Evolutionary conservation across 2,329 filamentous ascomycete genomes (phyloP).

Genomic region (Fusarium siculi): DNA sequence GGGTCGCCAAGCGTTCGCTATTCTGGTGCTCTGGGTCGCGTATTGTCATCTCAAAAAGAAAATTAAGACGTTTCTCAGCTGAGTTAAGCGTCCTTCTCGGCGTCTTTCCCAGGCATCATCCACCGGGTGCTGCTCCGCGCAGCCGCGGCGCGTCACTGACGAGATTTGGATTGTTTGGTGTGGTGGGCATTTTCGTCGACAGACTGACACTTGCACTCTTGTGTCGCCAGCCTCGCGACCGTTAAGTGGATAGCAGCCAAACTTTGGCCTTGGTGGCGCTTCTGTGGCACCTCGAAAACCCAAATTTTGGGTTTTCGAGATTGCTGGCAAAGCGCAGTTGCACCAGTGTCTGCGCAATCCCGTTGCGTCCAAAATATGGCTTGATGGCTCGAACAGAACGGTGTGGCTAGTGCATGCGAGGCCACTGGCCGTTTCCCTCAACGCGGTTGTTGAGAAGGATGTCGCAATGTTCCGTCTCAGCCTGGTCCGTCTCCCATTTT

Average conservation of each 20-base stretch:
- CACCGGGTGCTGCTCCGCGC: constrained; percentile 30
- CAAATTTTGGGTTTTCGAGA: constrained; percentile 24
- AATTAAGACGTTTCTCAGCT: constrained; percentile 38
- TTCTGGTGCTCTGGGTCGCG: constrained; percentile 23
- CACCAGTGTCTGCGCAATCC: constrained; percentile 6
- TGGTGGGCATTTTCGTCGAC: constrained; percentile 17
- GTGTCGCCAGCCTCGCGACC: constrained; percentile 36
- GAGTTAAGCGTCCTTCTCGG: constrained; percentile 40
- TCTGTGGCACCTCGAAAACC: constrained; percentile 10
- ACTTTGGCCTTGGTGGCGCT: constrained; percentile 30
- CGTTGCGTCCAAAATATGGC: neutral
- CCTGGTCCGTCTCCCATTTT: constrained; percentile 36
- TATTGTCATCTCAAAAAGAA: constrained; percentile 22
- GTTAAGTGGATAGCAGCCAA: constrained; percentile 24
- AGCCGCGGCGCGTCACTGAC: constrained; percentile 33
- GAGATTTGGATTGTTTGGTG: constrained; percentile 31
- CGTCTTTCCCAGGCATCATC: constrained; percentile 35
- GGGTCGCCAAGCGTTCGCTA: constrained; percentile 39
- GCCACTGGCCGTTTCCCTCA: constrained; percentile 23
- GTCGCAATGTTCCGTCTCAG: constrained; percentile 43
- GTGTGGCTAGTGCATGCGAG: constrained; percentile 41
- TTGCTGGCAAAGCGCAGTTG: constrained; percentile 11
- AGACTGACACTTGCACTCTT: constrained; percentile 17
- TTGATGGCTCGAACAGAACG: constrained; percentile 20
- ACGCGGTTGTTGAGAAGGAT: constrained; percentile 28